Evolutionary conservation across 2,329 filamentous ascomycete species (phyloP).

Genomic region (Diaporthe caulivora): DNA sequence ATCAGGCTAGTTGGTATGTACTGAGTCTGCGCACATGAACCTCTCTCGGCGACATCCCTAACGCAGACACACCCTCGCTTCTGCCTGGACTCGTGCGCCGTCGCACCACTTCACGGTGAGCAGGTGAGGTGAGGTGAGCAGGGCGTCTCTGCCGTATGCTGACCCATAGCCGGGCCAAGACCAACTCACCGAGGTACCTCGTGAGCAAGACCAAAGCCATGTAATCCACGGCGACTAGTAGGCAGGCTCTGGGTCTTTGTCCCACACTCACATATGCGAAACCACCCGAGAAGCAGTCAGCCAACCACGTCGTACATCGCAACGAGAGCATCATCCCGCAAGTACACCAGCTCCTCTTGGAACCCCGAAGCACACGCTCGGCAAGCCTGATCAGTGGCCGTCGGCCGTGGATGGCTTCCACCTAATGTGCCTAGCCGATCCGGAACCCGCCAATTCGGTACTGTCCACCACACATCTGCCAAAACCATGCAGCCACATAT

Average conservation of each 20-base stretch:
- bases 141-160: background rate
- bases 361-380: slow-evolving; percentile 13
- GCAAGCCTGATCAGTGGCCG: slow-evolving; percentile 6
- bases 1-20: background rate
- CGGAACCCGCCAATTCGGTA: slow-evolving; percentile 31
- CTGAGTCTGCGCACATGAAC: background rate
- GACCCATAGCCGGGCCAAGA: slow-evolving; percentile 13
- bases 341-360: background rate
- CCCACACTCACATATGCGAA: background rate
- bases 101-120: slow-evolving; percentile 19
- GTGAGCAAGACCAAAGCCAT: background rate
- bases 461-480: slow-evolving; percentile 31
- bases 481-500: slow-evolving; percentile 29
- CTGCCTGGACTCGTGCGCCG: slow-evolving; percentile 25
- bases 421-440: slow-evolving; percentile 31
- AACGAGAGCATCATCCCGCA: background rate
- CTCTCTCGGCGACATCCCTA: background rate
- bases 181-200: background rate
- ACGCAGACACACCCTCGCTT: slow-evolving; percentile 12
- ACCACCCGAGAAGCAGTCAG: background rate
- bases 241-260: background rate
- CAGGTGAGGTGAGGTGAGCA: slow-evolving; percentile 28
- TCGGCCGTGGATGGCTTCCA: slow-evolving; percentile 22
- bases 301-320: background rate
- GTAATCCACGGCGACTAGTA: background rate